These are phyloP conservation scores for Wickerhamomyces queroliae DNA, from an alignment of 805 yeast genomes.

Conservation along the genomic window DNA sequence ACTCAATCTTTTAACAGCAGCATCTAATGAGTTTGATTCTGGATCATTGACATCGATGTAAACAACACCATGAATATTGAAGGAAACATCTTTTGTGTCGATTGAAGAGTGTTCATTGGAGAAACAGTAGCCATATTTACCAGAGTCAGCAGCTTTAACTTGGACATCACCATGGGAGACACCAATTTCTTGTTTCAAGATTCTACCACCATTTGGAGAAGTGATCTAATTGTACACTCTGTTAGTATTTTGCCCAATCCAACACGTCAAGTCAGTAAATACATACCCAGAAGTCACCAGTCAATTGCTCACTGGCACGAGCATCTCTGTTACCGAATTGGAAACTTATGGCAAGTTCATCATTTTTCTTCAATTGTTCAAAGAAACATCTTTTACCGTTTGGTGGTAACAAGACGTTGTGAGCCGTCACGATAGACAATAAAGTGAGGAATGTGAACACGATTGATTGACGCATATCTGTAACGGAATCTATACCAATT, in stretches of 20 bases:
- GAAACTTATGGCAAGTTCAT: constrained; percentile 80
- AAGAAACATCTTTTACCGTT: constrained; percentile 84
- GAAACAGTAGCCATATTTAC: constrained; percentile 86
- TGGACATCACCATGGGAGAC: constrained; percentile 79
- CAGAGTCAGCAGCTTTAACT: constrained; percentile 57
- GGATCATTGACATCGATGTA: constrained; percentile 78
- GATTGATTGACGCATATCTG: neutral
- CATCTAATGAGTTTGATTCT: constrained; percentile 72
- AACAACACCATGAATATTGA: constrained; percentile 90
- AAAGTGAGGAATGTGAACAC: neutral
- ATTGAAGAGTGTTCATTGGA: constrained; percentile 73
- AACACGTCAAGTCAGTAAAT: neutral
- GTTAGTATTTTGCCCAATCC: neutral
- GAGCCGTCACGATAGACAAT: constrained; percentile 39
- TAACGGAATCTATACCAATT: neutral
- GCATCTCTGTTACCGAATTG: constrained; percentile 92
- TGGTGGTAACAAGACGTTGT: constrained; percentile 78
- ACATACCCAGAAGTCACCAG: constrained; percentile 48
- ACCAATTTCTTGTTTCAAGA: constrained; percentile 42
- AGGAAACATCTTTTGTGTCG: constrained; percentile 84
- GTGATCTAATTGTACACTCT: constrained; percentile 13
- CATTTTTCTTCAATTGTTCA: constrained; percentile 76
- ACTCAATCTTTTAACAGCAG: constrained; percentile 69
- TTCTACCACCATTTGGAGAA: constrained; percentile 38
- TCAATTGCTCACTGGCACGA: constrained; percentile 57